Base-by-base conservation (phyloP, 1,284 basidiomycete species). In the Cryptococcus wingfieldii region DNA sequence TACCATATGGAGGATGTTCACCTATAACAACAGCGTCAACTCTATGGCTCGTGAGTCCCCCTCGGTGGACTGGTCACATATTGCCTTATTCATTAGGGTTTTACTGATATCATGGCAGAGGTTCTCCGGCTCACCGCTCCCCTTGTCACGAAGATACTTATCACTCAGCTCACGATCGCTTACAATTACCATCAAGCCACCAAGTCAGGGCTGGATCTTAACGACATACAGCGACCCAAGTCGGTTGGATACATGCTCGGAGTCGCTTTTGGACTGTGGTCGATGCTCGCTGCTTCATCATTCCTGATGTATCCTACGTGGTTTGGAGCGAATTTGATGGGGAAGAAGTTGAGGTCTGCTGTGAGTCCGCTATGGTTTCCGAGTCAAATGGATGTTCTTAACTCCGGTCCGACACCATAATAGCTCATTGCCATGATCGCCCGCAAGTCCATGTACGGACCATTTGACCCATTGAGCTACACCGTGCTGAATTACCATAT, bases 391-490 rank as follows among this genome's bases (percentile, higher is more conserved):
- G 38, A 6, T 9, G 18, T 18, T 25, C 16, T 23, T 23, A 18
- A 41, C 4, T 19, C 8, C 27, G 18, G 34, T 50, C 18, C 28
- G 13, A 41, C 27, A 34, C 47, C 19, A 27, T 3, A 12, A 3
- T 53, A 68, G 64, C 37, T 64, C 14, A 63, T 63, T 42, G 60
- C 63, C 42, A 37, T 69, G 23, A 63, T 67, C 23, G 53, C 55
- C 2, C 53, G 64, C 14, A 67, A 69, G 41, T 57, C 61, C 1
- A 61, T 62, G 67, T 66, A 27, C 85, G 5, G 63, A 83, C 0
- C 86, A 86, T 69, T 80, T 80, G 57, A 76, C 71, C 46, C 77
- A 23, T 23, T 3, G 23, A 23, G 23, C 23, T 3, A 23, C 23
- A 23, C 23, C 23, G 23, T 34, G 31, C 31, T 34, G 1, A 34